Percentiles rank a stretch among this genome's conserved stretches.
Conservation (phyloP, 768 basidiomycete species). For the Rhodosporidiobolus odoratus region DNA sequence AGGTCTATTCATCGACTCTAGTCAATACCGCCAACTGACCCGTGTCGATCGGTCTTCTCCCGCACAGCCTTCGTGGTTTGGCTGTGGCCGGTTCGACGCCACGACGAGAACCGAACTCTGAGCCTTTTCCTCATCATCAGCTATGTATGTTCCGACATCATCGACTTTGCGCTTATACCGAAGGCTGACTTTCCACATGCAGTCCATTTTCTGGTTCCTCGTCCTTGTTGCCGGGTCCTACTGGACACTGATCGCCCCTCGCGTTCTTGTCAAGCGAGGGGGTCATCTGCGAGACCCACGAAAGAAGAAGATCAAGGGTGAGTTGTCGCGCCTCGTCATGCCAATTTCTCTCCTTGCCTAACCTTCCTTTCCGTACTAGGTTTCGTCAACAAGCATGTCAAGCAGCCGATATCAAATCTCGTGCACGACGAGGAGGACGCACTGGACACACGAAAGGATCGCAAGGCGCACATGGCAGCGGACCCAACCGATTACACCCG, state of each 20-base stretch:
- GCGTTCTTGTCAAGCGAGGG: slow-evolving; percentile 14
- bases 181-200: not conserved
- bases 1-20: not conserved
- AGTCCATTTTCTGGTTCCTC: slow-evolving; percentile 28
- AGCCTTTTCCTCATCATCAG: slow-evolving; percentile 4
- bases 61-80: slow-evolving; percentile 18
- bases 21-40: too few species aligned
- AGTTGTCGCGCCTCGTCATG: not conserved
- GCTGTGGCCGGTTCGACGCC: slow-evolving; percentile 5
- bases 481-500: slow-evolving; percentile 15
- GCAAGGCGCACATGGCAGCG: not conserved
- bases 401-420: not conserved
- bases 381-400: not conserved
- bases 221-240: slow-evolving; percentile 25
- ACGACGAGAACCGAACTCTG: not conserved
- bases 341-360: not conserved
- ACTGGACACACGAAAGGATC: not conserved
- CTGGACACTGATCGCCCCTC: slow-evolving; percentile 30
- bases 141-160: slow-evolving; percentile 4
- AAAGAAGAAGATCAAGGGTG: slow-evolving; percentile 16
- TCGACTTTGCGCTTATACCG: not conserved
- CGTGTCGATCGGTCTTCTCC: too few species aligned
- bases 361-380: not conserved
- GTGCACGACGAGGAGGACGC: not conserved
- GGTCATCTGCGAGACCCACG: slow-evolving; percentile 27